Evolutionary conservation across 2,329 filamentous ascomycete species (phyloP).

Genomic region (Penicillium oxalicum): DNA sequence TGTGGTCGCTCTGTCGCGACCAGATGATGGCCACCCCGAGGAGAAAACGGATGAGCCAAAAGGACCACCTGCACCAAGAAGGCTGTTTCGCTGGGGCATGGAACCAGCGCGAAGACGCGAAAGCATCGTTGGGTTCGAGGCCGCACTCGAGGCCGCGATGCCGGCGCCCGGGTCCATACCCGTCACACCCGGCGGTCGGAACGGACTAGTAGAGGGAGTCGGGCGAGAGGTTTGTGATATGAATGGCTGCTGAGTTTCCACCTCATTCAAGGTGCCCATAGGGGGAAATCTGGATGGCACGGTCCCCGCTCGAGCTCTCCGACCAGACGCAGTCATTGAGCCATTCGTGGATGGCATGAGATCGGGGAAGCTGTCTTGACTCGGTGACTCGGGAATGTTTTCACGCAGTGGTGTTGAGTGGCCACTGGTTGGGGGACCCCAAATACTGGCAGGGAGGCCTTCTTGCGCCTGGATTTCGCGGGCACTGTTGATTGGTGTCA

Average conservation of each 20-base stretch:
- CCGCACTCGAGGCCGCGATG: constrained; percentile 39
- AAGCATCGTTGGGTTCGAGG: constrained; percentile 64
- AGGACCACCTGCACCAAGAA: constrained; percentile 55
- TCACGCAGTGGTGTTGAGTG: constrained; percentile 94
- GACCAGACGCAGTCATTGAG: constrained; percentile 58
- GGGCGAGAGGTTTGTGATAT: constrained; percentile 75
- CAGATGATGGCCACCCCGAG: constrained; percentile 69
- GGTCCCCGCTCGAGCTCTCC: constrained; percentile 85
- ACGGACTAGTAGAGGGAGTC: constrained; percentile 81
- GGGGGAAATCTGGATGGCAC: constrained; percentile 92
- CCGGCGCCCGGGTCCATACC: constrained; percentile 37
- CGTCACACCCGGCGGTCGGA: constrained; percentile 56
- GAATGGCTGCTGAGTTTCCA: constrained; percentile 51
- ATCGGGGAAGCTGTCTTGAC: constrained; percentile 85
- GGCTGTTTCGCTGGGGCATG: constrained; percentile 80
- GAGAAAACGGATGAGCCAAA: constrained; percentile 87
- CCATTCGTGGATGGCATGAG: constrained; percentile 67
- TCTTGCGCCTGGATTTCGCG: constrained; percentile 97
- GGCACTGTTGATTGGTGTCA: constrained; percentile 52
- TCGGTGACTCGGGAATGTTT: constrained; percentile 94
- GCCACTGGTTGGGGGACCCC: constrained; percentile 93
- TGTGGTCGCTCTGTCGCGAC: constrained; percentile 78
- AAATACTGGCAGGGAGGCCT: constrained; percentile 71
- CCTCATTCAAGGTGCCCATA: constrained; percentile 56
- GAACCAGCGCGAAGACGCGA: constrained; percentile 86